Percentiles rank a stretch among this genome's conserved stretches.
Evolutionary conservation across 495 filamentous ascomycete genomes (phyloP).

Genomic region (Extremus antarcticus): DNA sequence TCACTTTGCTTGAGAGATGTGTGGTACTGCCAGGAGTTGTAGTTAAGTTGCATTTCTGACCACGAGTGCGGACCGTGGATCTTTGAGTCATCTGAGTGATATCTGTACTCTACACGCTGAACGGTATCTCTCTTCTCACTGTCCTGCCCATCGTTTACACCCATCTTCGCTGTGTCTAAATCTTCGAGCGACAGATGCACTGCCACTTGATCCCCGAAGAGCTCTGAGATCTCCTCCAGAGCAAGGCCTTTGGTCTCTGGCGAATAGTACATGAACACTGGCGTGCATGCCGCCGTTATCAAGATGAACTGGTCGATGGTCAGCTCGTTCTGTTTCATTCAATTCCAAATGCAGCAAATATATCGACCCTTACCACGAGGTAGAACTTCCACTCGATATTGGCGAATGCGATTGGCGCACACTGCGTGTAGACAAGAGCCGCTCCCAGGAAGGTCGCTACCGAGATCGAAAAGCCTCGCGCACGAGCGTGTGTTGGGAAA

Average conservation of each 20-base stretch:
- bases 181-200: not conserved
- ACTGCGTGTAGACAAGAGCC: constrained; percentile 10
- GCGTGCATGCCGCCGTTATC: not conserved
- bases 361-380: too few relatives aligned
- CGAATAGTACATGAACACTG: not conserved
- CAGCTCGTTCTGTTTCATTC: too few relatives aligned
- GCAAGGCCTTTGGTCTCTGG: constrained; percentile 8
- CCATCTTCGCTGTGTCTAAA: not conserved
- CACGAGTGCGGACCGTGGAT: too few relatives aligned
- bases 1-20: not conserved
- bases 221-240: constrained; percentile 14
- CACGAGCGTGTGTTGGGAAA: constrained; percentile 8
- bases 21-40: too few relatives aligned
- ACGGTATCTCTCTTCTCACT: not conserved
- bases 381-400: constrained; percentile 25
- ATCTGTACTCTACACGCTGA: not conserved
- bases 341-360: too few relatives aligned
- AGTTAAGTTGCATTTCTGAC: too few relatives aligned
- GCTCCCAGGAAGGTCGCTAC: constrained; percentile 1
- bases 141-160: not conserved
- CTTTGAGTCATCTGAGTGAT: too few relatives aligned
- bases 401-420: constrained; percentile 17
- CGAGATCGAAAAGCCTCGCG: not conserved
- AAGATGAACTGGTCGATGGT: too few relatives aligned
- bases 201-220: constrained; percentile 15